Percentiles rank a stretch among this genome's conserved stretches.
Conservation (phyloP, 2,329 filamentous ascomycete genomes). For the Moelleriella libera region DNA sequence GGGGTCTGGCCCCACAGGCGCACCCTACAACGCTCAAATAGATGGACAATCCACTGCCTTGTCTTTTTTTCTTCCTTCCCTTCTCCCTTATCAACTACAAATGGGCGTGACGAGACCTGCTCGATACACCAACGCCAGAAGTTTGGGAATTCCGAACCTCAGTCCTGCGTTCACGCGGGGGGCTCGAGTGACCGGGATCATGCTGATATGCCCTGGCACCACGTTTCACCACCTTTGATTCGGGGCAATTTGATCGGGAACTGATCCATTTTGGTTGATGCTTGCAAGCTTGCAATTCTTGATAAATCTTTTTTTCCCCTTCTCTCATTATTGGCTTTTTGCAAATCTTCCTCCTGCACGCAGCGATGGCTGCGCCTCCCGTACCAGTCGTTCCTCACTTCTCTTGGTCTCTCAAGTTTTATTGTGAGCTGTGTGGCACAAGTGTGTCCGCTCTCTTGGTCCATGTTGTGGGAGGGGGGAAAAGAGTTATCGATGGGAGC, state of each 20-base stretch:
- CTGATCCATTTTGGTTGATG: slow-evolving; percentile 42
- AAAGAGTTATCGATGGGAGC: no score
- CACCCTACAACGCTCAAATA: no score
- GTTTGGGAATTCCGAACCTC: slow-evolving; percentile 31
- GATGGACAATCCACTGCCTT: not conserved
- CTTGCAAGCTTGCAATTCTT: not conserved
- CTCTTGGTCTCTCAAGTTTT: no score
- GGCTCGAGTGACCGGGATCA: slow-evolving; percentile 24
- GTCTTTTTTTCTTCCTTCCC: slow-evolving; percentile 11
- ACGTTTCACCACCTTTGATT: slow-evolving; percentile 39
- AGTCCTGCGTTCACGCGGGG: slow-evolving; percentile 8
- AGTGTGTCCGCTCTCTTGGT: no score
- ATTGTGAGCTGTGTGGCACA: no score
- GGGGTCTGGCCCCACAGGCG: no score
- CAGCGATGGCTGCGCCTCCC: no score
- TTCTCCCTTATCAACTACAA: slow-evolving; percentile 58
- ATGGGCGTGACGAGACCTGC: slow-evolving; percentile 63
- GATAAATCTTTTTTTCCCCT: no score
- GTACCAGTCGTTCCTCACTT: no score
- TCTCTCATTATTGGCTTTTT: no score
- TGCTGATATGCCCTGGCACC: slow-evolving; percentile 54
- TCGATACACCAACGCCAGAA: slow-evolving; percentile 30
- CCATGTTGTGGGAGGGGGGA: no score
- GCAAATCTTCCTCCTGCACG: no score
- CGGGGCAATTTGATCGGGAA: slow-evolving; percentile 48